phyloP scores from a whole-genome alignment of 768 basidiomycete genomes.

The Astraeus odoratus region DNA sequence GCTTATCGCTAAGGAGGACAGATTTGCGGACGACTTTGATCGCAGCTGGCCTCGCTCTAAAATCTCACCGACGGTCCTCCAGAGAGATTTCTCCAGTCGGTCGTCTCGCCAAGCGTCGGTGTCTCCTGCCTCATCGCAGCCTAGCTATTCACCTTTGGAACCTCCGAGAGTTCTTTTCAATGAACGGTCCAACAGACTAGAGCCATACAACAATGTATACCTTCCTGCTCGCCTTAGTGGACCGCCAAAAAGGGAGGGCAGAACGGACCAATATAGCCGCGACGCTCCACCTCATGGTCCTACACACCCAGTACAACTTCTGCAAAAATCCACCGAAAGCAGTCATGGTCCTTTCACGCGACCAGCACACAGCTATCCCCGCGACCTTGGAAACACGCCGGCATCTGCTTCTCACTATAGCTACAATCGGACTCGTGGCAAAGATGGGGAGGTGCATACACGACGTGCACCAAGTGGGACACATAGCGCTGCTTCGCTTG shows the following conservation, averaged over 20 bases:
- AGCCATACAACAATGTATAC: slow-evolving; percentile 64
- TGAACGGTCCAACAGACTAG: slow-evolving; percentile 84
- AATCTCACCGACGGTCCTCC: slow-evolving; percentile 37
- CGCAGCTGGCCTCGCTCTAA: slow-evolving; percentile 88
- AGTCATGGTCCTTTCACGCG: slow-evolving; percentile 10
- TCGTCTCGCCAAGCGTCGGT: slow-evolving; percentile 26
- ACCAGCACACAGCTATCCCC: slow-evolving; percentile 13
- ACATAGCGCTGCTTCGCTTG: slow-evolving; percentile 14
- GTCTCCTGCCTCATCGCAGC: slow-evolving; percentile 31
- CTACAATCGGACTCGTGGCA: slow-evolving; percentile 14
- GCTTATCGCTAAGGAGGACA: slow-evolving; percentile 76
- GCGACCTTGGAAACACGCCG: slow-evolving; percentile 10
- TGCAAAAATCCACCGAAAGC: slow-evolving; percentile 46
- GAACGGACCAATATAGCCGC: slow-evolving; percentile 38
- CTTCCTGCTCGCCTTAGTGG: slow-evolving; percentile 36
- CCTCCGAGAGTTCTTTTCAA: slow-evolving; percentile 85
- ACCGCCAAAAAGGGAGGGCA: slow-evolving; percentile 34
- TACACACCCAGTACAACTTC: slow-evolving; percentile 41
- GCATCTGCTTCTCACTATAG: slow-evolving; percentile 10
- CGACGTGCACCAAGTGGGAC: slow-evolving; percentile 19
- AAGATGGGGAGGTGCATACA: slow-evolving; percentile 17
- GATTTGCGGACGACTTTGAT: slow-evolving; percentile 92
- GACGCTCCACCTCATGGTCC: slow-evolving; percentile 39
- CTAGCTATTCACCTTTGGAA: slow-evolving; percentile 45
- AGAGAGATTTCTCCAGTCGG: slow-evolving; percentile 33